Evolutionary conservation across 805 yeast genomes (phyloP).

Genomic region (Scheffersomyces coipomensis): DNA sequence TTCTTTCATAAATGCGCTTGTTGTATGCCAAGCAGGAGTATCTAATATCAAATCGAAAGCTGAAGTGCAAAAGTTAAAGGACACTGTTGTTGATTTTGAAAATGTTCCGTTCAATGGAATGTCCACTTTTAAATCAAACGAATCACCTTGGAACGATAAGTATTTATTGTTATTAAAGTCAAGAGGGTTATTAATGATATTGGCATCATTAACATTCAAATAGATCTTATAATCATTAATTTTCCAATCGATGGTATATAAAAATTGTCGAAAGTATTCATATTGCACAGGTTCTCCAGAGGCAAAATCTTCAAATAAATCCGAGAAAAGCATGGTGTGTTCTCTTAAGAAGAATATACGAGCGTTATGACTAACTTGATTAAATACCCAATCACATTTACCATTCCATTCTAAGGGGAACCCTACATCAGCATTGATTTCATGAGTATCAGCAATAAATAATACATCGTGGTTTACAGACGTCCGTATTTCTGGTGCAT

Average conservation of each 20-base stretch:
- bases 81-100: slow-evolving; percentile 49
- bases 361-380: slow-evolving; percentile 49
- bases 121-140: slow-evolving; percentile 41
- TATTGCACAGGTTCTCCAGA: slow-evolving; percentile 72
- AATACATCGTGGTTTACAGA: slow-evolving; percentile 88
- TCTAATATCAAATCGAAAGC: slow-evolving; percentile 60
- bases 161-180: slow-evolving; percentile 81
- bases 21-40: slow-evolving; percentile 92
- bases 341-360: slow-evolving; percentile 74
- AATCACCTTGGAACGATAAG: slow-evolving; percentile 68
- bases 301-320: slow-evolving; percentile 72
- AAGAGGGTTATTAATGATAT: slow-evolving; percentile 84
- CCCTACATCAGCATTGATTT: slow-evolving; percentile 54
- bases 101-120: slow-evolving; percentile 63
- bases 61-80: slow-evolving; percentile 54
- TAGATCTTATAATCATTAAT: slow-evolving; percentile 56
- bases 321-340: slow-evolving; percentile 72
- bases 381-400: slow-evolving; percentile 63
- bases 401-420: slow-evolving; percentile 87
- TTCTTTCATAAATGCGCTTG: slow-evolving; percentile 62
- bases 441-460: slow-evolving; percentile 59
- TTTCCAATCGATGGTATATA: slow-evolving; percentile 61
- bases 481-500: slow-evolving; percentile 63
- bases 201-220: slow-evolving; percentile 81
- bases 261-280: slow-evolving; percentile 72